Conservation (phyloP, 805 yeast genomes). For the Saturnispora silvae region DNA sequence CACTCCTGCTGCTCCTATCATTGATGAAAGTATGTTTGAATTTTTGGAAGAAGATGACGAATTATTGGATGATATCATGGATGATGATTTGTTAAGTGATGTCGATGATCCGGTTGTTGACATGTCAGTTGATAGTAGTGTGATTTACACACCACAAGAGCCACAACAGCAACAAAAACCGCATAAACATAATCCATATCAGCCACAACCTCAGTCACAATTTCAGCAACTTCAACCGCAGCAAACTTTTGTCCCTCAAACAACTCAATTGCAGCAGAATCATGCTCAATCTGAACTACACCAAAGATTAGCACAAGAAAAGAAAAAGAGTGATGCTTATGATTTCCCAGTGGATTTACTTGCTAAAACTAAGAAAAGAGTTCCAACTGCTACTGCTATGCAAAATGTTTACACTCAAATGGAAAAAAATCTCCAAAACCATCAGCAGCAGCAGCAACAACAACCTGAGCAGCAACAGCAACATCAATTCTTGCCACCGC, state of each 20-base stretch:
- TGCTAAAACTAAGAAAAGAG: slow-evolving; percentile 29
- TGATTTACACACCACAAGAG: neutral
- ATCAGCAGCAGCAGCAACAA: neutral
- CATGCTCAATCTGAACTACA: slow-evolving; percentile 6
- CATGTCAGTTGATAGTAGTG: neutral
- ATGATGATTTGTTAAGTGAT: slow-evolving; percentile 31
- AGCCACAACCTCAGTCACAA: neutral
- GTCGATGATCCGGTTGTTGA: slow-evolving; percentile 6
- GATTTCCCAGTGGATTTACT: slow-evolving; percentile 58
- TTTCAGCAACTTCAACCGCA: neutral
- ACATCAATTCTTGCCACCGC: neutral
- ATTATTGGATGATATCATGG: slow-evolving; percentile 31
- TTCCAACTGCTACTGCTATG: slow-evolving; percentile 25
- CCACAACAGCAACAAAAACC: neutral
- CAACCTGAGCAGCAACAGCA: neutral
- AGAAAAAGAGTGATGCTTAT: slow-evolving; percentile 64
- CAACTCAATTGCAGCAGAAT: neutral
- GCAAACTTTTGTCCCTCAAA: slow-evolving; percentile 1
- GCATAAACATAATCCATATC: neutral
- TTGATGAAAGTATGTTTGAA: slow-evolving; percentile 24
- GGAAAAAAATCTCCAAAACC: slow-evolving; percentile 13
- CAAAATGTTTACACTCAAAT: slow-evolving; percentile 22
- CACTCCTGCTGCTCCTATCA: neutral
- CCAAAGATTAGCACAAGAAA: slow-evolving; percentile 22
- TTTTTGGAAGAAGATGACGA: slow-evolving; percentile 35